These are phyloP conservation scores for Nitzschia putrida DNA, from an alignment of 108 stramenopile species.

Conservation along the genomic window DNA sequence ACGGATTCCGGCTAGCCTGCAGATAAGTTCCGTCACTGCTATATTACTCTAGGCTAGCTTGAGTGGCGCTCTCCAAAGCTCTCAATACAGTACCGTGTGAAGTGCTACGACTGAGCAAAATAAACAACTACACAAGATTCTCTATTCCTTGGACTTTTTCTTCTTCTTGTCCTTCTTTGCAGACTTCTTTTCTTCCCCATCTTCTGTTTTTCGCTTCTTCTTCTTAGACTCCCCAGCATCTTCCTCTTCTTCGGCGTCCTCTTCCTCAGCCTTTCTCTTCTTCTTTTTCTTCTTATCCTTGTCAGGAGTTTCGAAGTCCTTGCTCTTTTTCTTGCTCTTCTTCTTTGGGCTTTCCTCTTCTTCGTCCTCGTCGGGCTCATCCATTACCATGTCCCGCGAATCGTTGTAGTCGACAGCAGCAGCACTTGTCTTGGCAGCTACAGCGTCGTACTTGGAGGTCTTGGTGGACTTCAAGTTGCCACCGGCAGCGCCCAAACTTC, in stretches of 20 bases:
- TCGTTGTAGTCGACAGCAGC: conserved; percentile 82
- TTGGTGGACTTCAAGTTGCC: conserved; percentile 74
- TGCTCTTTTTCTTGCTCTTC: conserved; percentile 78
- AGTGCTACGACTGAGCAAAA: too few relatives aligned
- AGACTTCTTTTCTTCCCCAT: conserved; percentile 29
- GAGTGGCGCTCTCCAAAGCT: too few relatives aligned
- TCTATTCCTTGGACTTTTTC: neutral
- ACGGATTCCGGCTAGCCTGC: too few relatives aligned
- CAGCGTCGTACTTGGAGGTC: conserved; percentile 75
- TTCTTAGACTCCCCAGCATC: conserved; percentile 30
- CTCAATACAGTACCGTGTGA: too few relatives aligned
- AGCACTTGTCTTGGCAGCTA: conserved; percentile 74
- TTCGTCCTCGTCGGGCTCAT: conserved; percentile 37
- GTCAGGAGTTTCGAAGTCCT: conserved; percentile 60
- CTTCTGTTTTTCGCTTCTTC: conserved; percentile 12
- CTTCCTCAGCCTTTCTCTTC: conserved; percentile 55
- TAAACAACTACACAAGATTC: too few relatives aligned
- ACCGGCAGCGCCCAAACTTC: conserved; percentile 71
- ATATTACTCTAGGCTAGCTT: too few relatives aligned
- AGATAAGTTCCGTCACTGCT: too few relatives aligned
- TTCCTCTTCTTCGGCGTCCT: conserved; percentile 50
- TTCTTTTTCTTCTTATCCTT: conserved; percentile 53
- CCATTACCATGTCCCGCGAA: conserved; percentile 84
- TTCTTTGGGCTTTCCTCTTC: conserved; percentile 47
- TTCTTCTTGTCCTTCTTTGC: conserved; percentile 47